Conservation (phyloP, 2,329 filamentous ascomycete genomes). For the Pseudocercospora vitis region DNA sequence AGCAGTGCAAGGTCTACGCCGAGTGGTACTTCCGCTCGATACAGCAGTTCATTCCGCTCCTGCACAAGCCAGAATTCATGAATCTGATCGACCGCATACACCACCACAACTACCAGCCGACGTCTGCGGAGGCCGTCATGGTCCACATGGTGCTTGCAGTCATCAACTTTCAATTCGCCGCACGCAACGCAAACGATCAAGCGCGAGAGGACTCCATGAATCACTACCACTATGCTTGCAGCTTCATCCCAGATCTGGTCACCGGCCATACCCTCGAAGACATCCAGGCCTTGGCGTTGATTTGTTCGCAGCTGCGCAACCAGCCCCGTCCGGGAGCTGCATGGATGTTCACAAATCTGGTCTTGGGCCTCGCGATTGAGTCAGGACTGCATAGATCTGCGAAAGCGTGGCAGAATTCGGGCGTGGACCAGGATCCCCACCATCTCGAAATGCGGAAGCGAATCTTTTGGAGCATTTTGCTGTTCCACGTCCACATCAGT, state of each 20-base stretch:
- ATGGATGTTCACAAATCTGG: constrained; percentile 64
- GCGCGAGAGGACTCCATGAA: constrained; percentile 68
- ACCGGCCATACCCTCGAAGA: constrained; percentile 63
- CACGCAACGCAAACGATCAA: constrained; percentile 60
- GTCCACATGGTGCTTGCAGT: constrained; percentile 78
- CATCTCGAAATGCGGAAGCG: constrained; percentile 76
- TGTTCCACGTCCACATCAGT: constrained; percentile 66
- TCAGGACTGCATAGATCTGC: constrained; percentile 72
- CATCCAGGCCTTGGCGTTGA: constrained; percentile 71
- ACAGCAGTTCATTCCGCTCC: constrained; percentile 69
- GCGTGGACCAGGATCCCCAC: constrained; percentile 56
- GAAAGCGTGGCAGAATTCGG: constrained; percentile 56
- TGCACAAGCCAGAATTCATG: constrained; percentile 76
- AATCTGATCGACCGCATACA: constrained; percentile 67
- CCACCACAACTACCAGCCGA: constrained; percentile 65
- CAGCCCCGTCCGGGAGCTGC: constrained; percentile 79
- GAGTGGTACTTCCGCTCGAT: constrained; percentile 75
- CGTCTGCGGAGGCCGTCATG: constrained; percentile 64
- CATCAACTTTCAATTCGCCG: constrained; percentile 75
- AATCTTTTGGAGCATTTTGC: constrained; percentile 71
- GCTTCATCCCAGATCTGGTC: constrained; percentile 66
- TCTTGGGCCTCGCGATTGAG: constrained; percentile 70
- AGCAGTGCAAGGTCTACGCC: constrained; percentile 67
- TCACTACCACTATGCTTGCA: constrained; percentile 75
- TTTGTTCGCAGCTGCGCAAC: constrained; percentile 69